Conservation (phyloP, 2,329 filamentous ascomycete species). For the Simplicillium aogashimaense region DNA sequence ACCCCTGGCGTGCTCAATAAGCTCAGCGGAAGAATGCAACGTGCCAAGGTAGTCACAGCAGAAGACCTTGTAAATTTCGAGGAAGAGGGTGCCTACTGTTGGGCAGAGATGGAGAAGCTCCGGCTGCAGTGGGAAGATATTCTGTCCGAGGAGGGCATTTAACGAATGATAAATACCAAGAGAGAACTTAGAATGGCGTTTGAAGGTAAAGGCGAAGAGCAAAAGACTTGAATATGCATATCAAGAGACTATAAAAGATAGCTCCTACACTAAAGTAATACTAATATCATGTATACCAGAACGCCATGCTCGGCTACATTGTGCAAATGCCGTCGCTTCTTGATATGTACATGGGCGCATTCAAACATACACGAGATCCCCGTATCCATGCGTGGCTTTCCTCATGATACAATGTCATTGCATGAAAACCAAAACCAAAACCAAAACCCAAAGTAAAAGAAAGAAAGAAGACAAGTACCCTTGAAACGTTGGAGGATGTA, state of each 20-base stretch:
- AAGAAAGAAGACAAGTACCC: not conserved
- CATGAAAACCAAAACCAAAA: no score
- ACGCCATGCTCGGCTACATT: no score
- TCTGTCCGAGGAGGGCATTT: conserved; percentile 10
- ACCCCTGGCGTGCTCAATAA: conserved; percentile 37
- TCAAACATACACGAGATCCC: no score
- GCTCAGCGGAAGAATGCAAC: conserved; percentile 48
- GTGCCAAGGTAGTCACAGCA: conserved; percentile 46
- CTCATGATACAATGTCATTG: no score
- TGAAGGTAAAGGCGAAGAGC: not conserved
- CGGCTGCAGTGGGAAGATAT: conserved; percentile 53
- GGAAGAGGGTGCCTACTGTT: conserved; percentile 48
- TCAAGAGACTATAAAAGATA: no score
- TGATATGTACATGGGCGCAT: no score
- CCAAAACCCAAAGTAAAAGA: no score
- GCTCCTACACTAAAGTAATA: not conserved
- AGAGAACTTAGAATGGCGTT: not conserved
- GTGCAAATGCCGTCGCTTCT: no score
- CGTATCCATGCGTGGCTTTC: no score
- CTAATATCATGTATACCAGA: not conserved
- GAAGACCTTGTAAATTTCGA: conserved; percentile 54
- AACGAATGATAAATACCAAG: not conserved
- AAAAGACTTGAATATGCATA: not conserved
- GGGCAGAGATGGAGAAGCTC: conserved; percentile 64
- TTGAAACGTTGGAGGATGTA: not conserved